Percentiles rank a stretch among this genome's conserved stretches.
phyloP scores from a whole-genome alignment of 176 grass and related monocot species.

The Oryza longistaminata region DNA sequence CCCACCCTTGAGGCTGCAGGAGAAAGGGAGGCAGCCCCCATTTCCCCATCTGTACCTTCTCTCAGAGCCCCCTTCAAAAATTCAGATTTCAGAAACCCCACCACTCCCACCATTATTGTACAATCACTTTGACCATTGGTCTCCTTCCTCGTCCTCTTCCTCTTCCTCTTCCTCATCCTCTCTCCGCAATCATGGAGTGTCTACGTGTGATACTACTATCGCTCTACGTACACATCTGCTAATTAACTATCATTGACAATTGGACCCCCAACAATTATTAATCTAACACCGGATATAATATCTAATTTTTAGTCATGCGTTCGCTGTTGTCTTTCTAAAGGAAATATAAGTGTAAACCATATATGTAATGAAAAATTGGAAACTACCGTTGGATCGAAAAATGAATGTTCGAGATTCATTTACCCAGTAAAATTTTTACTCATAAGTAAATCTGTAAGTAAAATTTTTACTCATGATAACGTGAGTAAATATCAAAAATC shows the following conservation, averaged over 20 bases:
- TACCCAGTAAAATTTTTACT: too few species aligned
- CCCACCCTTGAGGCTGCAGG: slow-evolving; percentile 48
- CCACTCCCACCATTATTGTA: slow-evolving; percentile 49
- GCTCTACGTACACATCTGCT: too few species aligned
- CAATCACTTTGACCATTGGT: slow-evolving; percentile 62
- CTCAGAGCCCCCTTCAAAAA: slow-evolving; percentile 14
- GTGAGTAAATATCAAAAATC: too few species aligned
- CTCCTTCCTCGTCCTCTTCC: slow-evolving; percentile 3
- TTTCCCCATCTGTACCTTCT: slow-evolving; percentile 2
- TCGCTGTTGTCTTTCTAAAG: too few species aligned
- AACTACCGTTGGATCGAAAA: too few species aligned
- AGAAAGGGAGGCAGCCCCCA: slow-evolving; percentile 67
- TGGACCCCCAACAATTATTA: not conserved
- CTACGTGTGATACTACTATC: not conserved
- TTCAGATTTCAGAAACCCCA: slow-evolving; percentile 27
- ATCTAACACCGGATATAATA: not conserved
- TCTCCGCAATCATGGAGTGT: not conserved
- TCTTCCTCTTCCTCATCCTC: too few species aligned
- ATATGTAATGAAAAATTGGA: too few species aligned
- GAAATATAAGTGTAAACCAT: too few species aligned
- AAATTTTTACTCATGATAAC: too few species aligned
- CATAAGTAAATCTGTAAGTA: too few species aligned
- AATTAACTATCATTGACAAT: too few species aligned
- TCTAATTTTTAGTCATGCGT: not conserved
- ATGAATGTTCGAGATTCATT: too few species aligned